Evolutionary conservation across 805 yeast species (phyloP).

Genomic region (Wickerhamiella cacticola): DNA sequence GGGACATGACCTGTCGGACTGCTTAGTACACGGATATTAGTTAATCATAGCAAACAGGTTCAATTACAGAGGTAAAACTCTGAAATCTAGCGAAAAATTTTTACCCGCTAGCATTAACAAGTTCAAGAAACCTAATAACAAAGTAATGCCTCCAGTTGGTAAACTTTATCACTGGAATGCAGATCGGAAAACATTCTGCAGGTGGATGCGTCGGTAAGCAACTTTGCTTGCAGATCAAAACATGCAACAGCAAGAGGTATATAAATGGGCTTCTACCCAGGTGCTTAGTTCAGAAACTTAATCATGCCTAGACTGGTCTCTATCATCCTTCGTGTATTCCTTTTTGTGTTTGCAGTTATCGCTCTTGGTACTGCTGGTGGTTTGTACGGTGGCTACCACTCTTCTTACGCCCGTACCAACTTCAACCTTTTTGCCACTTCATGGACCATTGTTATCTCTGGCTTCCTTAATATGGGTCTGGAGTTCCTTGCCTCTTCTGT

Average conservation of each 20-base stretch:
- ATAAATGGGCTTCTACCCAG: conserved; percentile 7
- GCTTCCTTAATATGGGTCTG: conserved; percentile 48
- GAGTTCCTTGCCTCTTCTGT: conserved; percentile 67
- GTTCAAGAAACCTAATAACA: neutral
- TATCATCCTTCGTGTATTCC: conserved; percentile 56
- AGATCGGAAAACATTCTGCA: conserved; percentile 9
- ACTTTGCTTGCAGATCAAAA: conserved; percentile 16
- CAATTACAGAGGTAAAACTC: neutral
- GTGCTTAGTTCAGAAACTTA: neutral
- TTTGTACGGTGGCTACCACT: conserved; percentile 33
- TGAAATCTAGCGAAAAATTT: neutral
- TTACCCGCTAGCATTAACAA: neutral
- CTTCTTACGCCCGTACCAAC: conserved; percentile 65
- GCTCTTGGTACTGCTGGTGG: conserved; percentile 82
- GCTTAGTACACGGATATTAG: conserved; percentile 6
- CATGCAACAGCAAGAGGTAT: conserved; percentile 12
- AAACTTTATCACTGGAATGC: conserved; percentile 5
- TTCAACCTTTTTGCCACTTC: conserved; percentile 78
- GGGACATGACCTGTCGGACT: conserved; percentile 11
- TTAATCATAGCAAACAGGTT: neutral
- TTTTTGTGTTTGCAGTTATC: conserved; percentile 65
- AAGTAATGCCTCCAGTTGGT: neutral
- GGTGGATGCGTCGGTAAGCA: conserved; percentile 9
- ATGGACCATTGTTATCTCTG: conserved; percentile 69
- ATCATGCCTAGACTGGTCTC: conserved; percentile 58